phyloP scores from a whole-genome alignment of 177 flowering plant genomes.

The Telopea speciosissima region DNA sequence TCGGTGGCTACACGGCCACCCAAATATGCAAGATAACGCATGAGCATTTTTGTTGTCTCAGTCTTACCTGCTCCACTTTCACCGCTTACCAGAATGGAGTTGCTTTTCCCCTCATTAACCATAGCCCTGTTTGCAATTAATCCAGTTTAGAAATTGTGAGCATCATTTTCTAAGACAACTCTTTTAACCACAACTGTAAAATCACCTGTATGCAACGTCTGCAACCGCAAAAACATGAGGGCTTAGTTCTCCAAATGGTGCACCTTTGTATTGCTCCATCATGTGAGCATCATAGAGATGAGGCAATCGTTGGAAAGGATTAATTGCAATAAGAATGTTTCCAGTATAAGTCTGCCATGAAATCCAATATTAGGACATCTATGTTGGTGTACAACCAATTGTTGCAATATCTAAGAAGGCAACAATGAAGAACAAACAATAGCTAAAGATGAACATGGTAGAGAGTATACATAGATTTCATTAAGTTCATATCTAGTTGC shows the following conservation, averaged over 20 bases:
- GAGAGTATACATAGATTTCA: slow-evolving; percentile 42
- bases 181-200: background rate
- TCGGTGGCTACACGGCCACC: slow-evolving; percentile 47
- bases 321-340: slow-evolving; percentile 54
- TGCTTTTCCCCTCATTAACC: slow-evolving; percentile 53
- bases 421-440: background rate
- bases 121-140: slow-evolving; percentile 34
- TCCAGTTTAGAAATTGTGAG: slow-evolving; percentile 2
- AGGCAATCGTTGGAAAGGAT: slow-evolving; percentile 52
- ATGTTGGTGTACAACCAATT: slow-evolving; percentile 6
- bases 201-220: slow-evolving; percentile 50
- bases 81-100: slow-evolving; percentile 51
- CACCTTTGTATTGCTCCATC: slow-evolving; percentile 57
- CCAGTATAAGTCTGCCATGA: slow-evolving; percentile 54
- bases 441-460: background rate
- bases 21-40: slow-evolving; percentile 53
- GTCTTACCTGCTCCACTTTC: slow-evolving; percentile 66
- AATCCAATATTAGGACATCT: slow-evolving; percentile 13
- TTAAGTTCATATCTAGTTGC: slow-evolving; percentile 46
- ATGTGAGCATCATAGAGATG: slow-evolving; percentile 44
- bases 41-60: slow-evolving; percentile 56
- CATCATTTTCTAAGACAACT: background rate
- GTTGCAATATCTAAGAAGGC: background rate
- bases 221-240: slow-evolving; percentile 69
- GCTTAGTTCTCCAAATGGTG: slow-evolving; percentile 45